These are phyloP conservation scores for Camillea tinctor DNA, from an alignment of 2,329 filamentous ascomycete genomes.

Conservation along the genomic window DNA sequence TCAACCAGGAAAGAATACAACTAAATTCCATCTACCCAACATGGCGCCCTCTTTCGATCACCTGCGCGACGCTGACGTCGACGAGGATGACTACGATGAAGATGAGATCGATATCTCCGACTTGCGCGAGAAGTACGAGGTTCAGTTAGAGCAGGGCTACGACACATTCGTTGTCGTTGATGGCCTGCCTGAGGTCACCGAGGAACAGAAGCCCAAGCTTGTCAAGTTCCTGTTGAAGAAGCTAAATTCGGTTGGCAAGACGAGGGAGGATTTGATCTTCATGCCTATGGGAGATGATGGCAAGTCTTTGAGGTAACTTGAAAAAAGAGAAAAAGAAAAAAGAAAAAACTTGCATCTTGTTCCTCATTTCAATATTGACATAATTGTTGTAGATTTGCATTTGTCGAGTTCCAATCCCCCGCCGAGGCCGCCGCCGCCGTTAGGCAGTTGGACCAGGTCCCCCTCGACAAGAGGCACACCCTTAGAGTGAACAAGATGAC, in stretches of 20 bases:
- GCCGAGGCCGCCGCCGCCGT: conserved; percentile 88
- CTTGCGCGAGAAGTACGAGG: conserved; percentile 90
- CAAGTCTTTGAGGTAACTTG: conserved; percentile 73
- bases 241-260: conserved; percentile 80
- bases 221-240: conserved; percentile 96
- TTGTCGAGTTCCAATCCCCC: conserved; percentile 91
- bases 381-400: conserved; percentile 69
- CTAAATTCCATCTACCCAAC: conserved; percentile 41
- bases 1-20: neutral
- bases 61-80: conserved; percentile 85
- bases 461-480: conserved; percentile 96
- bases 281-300: conserved; percentile 92
- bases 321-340: too few relatives aligned
- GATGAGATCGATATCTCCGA: conserved; percentile 95
- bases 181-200: conserved; percentile 83
- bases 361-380: neutral
- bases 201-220: conserved; percentile 90
- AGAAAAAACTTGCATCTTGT: too few relatives aligned
- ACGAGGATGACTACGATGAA: conserved; percentile 82
- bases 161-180: conserved; percentile 97
- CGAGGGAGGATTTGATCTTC: conserved; percentile 81
- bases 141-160: conserved; percentile 91
- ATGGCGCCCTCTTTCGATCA: conserved; percentile 96
- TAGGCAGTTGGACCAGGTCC: conserved; percentile 79
- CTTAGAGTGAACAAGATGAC: conserved; percentile 97